Percentiles rank a stretch among this genome's conserved stretches.
Conservation (phyloP, 2,329 filamentous ascomycete species). For the Zopfia rhizophila region DNA sequence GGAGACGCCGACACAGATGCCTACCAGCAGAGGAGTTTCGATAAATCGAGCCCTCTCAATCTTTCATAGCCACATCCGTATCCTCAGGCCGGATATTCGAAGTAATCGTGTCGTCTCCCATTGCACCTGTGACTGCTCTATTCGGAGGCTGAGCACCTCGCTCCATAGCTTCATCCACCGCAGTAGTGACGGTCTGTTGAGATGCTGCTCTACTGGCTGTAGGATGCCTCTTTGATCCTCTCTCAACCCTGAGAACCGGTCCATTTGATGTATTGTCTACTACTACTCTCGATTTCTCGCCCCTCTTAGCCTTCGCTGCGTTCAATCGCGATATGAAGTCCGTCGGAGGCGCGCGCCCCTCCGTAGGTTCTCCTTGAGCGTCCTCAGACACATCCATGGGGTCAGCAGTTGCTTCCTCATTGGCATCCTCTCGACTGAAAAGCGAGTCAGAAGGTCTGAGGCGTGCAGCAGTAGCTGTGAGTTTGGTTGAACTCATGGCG, state of each 20-base stretch:
- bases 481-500: conserved; percentile 74
- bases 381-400: conserved; percentile 6
- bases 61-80: too few relatives aligned
- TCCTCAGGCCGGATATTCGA: too few relatives aligned
- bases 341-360: conserved; percentile 34
- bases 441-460: conserved; percentile 55
- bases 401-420: conserved; percentile 9
- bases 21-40: too few relatives aligned
- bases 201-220: neutral
- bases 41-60: too few relatives aligned
- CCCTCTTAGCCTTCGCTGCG: conserved; percentile 53
- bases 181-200: too few relatives aligned
- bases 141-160: too few relatives aligned
- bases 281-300: conserved; percentile 43
- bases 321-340: conserved; percentile 55
- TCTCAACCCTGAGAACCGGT: conserved; percentile 25
- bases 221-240: too few relatives aligned
- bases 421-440: conserved; percentile 17
- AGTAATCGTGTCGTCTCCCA: too few relatives aligned
- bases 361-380: conserved; percentile 14
- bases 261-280: conserved; percentile 26
- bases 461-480: conserved; percentile 73
- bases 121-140: too few relatives aligned
- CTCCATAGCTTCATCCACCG: too few relatives aligned
- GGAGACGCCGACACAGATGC: too few relatives aligned